Percentiles rank a stretch among this genome's conserved stretches.
These are phyloP conservation scores for Leccinum boreale DNA, from an alignment of 768 basidiomycete species.

Conservation along the genomic window DNA sequence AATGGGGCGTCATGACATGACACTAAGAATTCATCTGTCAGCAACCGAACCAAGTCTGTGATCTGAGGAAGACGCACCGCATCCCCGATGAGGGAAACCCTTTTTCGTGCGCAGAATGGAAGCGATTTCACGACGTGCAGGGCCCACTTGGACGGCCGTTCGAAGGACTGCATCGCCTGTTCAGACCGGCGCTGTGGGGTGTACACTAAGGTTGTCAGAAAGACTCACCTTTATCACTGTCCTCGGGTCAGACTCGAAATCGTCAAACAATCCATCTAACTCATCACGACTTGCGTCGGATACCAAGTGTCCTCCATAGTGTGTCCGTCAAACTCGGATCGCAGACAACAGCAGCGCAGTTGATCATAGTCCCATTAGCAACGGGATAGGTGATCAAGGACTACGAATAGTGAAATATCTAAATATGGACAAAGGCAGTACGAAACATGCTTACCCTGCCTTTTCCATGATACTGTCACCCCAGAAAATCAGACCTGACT, in stretches of 20 bases:
- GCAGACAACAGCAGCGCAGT: conserved; percentile 31
- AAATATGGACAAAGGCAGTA: neutral
- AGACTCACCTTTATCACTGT: conserved; percentile 26
- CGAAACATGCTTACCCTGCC: neutral
- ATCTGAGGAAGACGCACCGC: conserved; percentile 31
- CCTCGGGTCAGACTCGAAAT: conserved; percentile 37
- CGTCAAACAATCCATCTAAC: conserved; percentile 24
- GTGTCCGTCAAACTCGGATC: conserved; percentile 31
- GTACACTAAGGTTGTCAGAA: neutral
- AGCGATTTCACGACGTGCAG: conserved; percentile 42
- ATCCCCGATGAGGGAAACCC: conserved; percentile 37
- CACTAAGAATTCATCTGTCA: neutral
- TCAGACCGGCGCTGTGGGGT: neutral
- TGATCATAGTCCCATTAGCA: conserved; percentile 34
- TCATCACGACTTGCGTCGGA: conserved; percentile 31
- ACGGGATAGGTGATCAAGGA: conserved; percentile 40
- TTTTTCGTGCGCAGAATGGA: conserved; percentile 35
- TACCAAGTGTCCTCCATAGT: conserved; percentile 33
- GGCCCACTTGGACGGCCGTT: conserved; percentile 41
- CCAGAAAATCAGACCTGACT: conserved; percentile 8
- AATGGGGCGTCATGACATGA: conserved; percentile 26
- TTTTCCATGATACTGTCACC: conserved; percentile 12
- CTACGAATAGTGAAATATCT: conserved; percentile 23
- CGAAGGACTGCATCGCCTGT: conserved; percentile 27
- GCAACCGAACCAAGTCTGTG: neutral